phyloP scores from a whole-genome alignment of 139 green algal genomes.

The Tetradesmus obliquus region DNA sequence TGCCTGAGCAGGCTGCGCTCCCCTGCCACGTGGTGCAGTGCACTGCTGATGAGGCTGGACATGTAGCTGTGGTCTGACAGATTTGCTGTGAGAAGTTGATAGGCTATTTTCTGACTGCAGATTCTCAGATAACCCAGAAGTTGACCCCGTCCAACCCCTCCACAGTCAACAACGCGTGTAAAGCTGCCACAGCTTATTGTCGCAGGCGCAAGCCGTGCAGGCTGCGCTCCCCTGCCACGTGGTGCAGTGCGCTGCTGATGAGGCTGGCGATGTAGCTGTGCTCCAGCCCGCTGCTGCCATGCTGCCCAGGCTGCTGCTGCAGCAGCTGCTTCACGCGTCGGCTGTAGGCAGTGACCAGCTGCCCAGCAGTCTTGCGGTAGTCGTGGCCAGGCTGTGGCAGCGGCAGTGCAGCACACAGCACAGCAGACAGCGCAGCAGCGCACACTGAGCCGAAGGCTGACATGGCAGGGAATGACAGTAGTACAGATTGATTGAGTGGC shows the following conservation, averaged over 20 bases:
- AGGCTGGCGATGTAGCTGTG: background rate
- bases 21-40: constrained; percentile 6
- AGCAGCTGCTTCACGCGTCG: background rate
- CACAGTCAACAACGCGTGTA: too few species aligned
- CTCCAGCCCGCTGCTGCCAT: background rate
- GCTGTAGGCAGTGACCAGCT: constrained; percentile 17
- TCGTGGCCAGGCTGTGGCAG: constrained; percentile 8
- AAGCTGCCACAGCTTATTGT: background rate
- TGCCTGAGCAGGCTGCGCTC: background rate
- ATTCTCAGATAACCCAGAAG: too few species aligned
- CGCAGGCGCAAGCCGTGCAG: background rate
- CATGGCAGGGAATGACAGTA: too few species aligned
- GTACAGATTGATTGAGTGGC: too few species aligned
- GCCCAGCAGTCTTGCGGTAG: constrained; percentile 23
- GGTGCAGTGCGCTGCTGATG: constrained; percentile 1
- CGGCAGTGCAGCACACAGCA: background rate
- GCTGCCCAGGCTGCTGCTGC: constrained; percentile 8
- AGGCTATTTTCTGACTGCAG: too few species aligned
- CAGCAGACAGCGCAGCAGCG: background rate
- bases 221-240: background rate
- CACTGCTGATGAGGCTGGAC: background rate
- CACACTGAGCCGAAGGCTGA: too few species aligned
- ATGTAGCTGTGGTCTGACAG: background rate
- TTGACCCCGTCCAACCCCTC: too few species aligned
- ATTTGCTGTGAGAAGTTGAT: too few species aligned